phyloP scores from a whole-genome alignment of 2,329 filamentous ascomycete species.

The Seiridium unicorne region DNA sequence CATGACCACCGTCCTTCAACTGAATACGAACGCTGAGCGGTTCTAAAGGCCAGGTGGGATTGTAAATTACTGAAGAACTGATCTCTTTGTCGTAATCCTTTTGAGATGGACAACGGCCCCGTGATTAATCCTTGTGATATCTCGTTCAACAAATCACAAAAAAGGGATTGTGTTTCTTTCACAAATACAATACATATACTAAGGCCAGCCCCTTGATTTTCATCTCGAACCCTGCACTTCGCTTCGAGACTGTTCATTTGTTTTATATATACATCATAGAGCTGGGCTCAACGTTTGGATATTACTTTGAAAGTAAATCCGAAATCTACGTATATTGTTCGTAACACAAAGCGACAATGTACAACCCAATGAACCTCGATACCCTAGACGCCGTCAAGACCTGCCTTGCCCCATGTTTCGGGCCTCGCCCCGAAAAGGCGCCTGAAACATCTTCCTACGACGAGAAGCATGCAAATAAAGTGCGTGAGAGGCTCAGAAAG shows the following conservation, averaged over 20 bases:
- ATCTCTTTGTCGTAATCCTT: not conserved
- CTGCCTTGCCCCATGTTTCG: not conserved
- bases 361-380: not conserved
- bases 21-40: no score
- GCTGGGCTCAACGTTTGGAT: not conserved
- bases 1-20: no score
- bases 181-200: not conserved
- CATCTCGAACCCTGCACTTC: not conserved
- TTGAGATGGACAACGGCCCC: not conserved
- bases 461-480: not conserved
- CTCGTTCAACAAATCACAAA: not conserved
- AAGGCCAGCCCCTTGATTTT: no score
- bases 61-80: no score
- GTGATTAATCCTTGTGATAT: not conserved
- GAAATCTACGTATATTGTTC: no score
- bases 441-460: not conserved
- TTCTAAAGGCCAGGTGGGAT: no score
- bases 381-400: not conserved
- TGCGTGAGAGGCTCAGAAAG: not conserved
- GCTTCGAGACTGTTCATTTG: not conserved
- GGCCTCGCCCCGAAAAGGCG: not conserved
- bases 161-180: not conserved
- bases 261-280: not conserved
- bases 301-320: no score
- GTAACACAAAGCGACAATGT: no score